Conservation (phyloP, 148 eudicot species). For the Heliamphora exappendiculata region DNA sequence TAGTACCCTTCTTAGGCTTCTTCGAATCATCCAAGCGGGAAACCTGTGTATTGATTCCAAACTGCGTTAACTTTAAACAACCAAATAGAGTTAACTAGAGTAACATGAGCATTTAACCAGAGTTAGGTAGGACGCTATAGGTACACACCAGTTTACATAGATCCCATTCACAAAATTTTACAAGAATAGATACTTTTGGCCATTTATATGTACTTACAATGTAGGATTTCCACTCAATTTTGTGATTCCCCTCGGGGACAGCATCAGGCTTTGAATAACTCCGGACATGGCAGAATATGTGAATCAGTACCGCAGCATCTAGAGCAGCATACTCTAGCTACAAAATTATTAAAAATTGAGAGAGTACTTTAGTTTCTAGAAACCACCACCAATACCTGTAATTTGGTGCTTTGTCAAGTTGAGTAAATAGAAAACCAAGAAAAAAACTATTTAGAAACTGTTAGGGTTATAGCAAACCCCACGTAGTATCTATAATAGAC, state of each 20-base stretch:
- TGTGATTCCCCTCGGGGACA: constrained; percentile 34
- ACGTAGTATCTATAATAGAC: too few species aligned
- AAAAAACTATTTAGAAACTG: too few species aligned
- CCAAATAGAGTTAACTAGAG: not conserved
- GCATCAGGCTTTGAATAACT: constrained; percentile 39
- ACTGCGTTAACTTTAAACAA: not conserved
- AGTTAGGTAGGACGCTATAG: not conserved
- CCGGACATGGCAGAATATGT: constrained; percentile 71
- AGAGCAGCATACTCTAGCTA: constrained; percentile 99
- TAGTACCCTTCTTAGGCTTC: constrained; percentile 25
- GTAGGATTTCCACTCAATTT: constrained; percentile 85
- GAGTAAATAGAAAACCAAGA: not conserved
- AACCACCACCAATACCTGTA: not conserved
- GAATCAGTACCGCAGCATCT: constrained; percentile 92
- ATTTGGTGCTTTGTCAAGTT: not conserved
- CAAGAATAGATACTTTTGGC: not conserved
- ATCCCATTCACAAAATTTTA: not conserved
- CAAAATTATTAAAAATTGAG: constrained; percentile 13
- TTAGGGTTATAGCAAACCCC: too few species aligned
- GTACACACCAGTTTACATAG: not conserved
- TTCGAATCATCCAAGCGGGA: constrained; percentile 42
- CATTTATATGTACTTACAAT: constrained; percentile 44
- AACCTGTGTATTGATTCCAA: constrained; percentile 28
- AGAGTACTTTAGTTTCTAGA: not conserved
- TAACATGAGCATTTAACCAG: constrained; percentile 8